Conservation (phyloP, 352 stramenopile species). For the Phytophthora cajani region DNA sequence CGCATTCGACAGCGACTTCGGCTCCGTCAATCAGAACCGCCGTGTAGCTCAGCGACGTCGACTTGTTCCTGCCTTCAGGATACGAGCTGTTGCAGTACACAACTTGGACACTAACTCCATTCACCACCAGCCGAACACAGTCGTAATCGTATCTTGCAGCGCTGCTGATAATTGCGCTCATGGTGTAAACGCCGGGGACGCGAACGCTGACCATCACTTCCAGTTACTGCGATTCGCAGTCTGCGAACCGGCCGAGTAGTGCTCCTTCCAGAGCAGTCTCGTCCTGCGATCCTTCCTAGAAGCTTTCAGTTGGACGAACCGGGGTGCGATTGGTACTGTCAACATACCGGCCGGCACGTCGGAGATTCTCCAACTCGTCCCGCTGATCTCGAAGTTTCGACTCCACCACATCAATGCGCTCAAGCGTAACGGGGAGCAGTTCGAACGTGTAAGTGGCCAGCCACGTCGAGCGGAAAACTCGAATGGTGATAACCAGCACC, state of each 20-base stretch:
- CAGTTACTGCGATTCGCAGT: neutral
- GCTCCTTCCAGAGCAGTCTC: neutral
- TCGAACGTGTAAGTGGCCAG: constrained; percentile 9
- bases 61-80: neutral
- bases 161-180: no score
- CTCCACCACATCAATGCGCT: neutral
- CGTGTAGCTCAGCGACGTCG: neutral
- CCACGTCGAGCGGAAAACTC: constrained; percentile 2
- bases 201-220: neutral
- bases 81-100: no score
- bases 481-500: neutral
- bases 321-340: no score
- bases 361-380: no score
- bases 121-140: neutral
- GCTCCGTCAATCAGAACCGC: neutral
- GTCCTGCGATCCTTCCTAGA: no score
- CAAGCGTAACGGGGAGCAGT: constrained; percentile 1
- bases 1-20: neutral
- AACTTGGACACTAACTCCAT: neutral
- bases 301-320: no score
- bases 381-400: no score
- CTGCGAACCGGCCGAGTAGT: neutral
- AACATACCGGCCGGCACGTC: no score
- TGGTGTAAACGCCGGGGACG: no score
- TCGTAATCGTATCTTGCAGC: neutral